These are phyloP conservation scores for Fusarium musae DNA, from an alignment of 2,329 filamentous ascomycete genomes.

Conservation along the genomic window DNA sequence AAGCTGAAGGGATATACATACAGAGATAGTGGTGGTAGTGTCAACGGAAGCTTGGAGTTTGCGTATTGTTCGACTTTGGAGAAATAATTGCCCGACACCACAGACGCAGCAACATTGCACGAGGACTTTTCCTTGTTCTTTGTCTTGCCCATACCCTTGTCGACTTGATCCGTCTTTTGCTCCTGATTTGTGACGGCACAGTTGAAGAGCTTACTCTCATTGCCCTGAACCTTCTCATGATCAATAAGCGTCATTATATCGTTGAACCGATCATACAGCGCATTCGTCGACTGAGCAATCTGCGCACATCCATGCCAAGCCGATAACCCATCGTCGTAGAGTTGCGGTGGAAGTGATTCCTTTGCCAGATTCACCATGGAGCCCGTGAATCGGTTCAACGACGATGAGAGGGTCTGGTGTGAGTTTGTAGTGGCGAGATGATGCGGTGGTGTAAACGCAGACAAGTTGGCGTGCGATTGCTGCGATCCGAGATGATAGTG, in stretches of 20 bases:
- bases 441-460: not conserved
- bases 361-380: conserved; percentile 58
- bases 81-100: conserved; percentile 68
- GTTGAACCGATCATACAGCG: conserved; percentile 72
- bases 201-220: conserved; percentile 65
- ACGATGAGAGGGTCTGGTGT: conserved; percentile 24
- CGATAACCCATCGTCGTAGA: conserved; percentile 58
- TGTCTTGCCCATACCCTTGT: conserved; percentile 28
- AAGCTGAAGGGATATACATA: conserved; percentile 52
- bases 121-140: conserved; percentile 29
- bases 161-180: not conserved
- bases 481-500: conserved; percentile 57
- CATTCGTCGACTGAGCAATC: conserved; percentile 58
- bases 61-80: conserved; percentile 82
- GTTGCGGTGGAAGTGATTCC: conserved; percentile 52
- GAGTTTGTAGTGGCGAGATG: not conserved
- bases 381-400: conserved; percentile 50
- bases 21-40: conserved; percentile 75
- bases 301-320: conserved; percentile 55
- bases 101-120: conserved; percentile 36
- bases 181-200: conserved; percentile 40
- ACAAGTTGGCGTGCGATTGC: conserved; percentile 1
- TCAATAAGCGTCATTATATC: conserved; percentile 79
- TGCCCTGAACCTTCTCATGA: conserved; percentile 63
- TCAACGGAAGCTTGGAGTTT: conserved; percentile 77